Conservation (phyloP, 768 basidiomycete genomes). For the Lactarius tabidus region DNA sequence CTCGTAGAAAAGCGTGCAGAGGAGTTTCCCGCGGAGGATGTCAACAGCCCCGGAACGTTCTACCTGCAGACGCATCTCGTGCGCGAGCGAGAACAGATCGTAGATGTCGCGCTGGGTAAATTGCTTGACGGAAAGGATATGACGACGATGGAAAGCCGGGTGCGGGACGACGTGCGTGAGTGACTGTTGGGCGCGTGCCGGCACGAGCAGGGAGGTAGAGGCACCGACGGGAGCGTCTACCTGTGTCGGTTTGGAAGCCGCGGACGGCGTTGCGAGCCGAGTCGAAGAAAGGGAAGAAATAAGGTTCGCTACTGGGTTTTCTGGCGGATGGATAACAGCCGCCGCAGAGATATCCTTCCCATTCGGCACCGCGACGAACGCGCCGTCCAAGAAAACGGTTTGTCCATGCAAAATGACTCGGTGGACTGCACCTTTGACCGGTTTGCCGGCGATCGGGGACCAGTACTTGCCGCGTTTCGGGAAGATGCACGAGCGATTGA, state of each 20-base stretch:
- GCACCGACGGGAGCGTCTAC: not conserved
- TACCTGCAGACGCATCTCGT: conserved; percentile 95
- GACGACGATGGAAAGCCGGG: conserved; percentile 87
- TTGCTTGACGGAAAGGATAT: conserved; percentile 93
- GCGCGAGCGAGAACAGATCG: conserved; percentile 89
- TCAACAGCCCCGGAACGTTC: conserved; percentile 88
- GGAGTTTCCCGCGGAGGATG: conserved; percentile 83
- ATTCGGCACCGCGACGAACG: conserved; percentile 50
- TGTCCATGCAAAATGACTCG: conserved; percentile 87
- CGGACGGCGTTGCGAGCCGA: conserved; percentile 2
- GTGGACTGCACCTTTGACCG: conserved; percentile 74
- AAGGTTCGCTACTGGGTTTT: conserved; percentile 8
- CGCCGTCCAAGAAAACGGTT: conserved; percentile 87
- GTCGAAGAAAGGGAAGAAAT: conserved; percentile 7
- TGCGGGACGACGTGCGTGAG: conserved; percentile 57
- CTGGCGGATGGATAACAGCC: conserved; percentile 18
- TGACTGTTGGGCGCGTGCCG: conserved; percentile 35
- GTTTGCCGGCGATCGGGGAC: conserved; percentile 74
- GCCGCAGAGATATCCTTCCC: conserved; percentile 74
- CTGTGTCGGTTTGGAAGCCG: conserved; percentile 11
- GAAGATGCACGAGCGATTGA: conserved; percentile 69
- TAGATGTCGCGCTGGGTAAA: conserved; percentile 87
- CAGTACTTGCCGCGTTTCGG: conserved; percentile 50
- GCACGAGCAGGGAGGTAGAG: conserved; percentile 31
- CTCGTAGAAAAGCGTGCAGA: conserved; percentile 94